Evolutionary conservation across 345 rosid species (phyloP).

Genomic region (Heritiera littoralis): DNA sequence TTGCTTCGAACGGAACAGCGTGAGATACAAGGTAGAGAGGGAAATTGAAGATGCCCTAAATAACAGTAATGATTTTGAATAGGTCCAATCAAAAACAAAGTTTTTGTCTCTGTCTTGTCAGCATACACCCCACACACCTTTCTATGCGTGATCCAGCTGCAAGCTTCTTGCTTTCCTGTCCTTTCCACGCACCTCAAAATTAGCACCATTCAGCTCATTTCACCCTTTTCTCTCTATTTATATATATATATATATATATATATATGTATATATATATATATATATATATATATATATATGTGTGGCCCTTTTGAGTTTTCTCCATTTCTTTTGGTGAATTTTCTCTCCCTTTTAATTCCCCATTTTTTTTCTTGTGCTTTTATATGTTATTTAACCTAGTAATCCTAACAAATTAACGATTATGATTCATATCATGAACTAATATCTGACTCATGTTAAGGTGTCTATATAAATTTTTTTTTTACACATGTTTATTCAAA

Average conservation of each 20-base stretch:
- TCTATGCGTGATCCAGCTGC: background rate
- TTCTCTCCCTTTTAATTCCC: background rate
- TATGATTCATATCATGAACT: too few relatives aligned
- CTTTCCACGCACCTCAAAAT: constrained; percentile 3
- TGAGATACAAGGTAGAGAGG: constrained; percentile 6
- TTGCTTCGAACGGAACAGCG: background rate
- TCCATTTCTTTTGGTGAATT: background rate
- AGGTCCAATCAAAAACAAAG: background rate
- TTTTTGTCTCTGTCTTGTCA: constrained; percentile 8
- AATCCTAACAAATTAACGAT: too few relatives aligned
- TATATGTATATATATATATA: too few relatives aligned
- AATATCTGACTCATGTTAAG: too few relatives aligned
- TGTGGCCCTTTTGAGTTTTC: too few relatives aligned
- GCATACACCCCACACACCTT: constrained; percentile 9
- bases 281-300: too few relatives aligned
- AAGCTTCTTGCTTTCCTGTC: background rate
- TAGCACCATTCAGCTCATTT: constrained; percentile 3
- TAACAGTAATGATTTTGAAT: background rate
- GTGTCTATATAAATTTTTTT: too few relatives aligned
- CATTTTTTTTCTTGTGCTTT: background rate
- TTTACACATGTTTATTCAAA: too few relatives aligned
- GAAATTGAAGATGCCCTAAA: background rate
- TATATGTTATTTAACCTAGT: background rate
- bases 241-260: too few relatives aligned
- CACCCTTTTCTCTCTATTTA: background rate